phyloP scores from a whole-genome alignment of 73 alveolate species.

The Uronychia binucleata region DNA sequence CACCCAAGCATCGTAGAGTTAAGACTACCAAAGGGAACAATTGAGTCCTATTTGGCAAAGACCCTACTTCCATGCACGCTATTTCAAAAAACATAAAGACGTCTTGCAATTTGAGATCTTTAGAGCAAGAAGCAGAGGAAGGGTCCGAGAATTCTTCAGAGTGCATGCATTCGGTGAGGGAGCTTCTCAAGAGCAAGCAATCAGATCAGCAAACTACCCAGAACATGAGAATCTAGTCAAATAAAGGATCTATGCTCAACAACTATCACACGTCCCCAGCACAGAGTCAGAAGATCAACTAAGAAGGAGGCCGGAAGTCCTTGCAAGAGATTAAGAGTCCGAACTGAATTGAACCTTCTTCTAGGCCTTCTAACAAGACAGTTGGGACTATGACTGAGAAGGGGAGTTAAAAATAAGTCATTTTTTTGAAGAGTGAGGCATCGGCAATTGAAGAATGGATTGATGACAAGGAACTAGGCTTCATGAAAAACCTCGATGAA shows the following conservation, averaged over 20 bases:
- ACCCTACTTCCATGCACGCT: no score
- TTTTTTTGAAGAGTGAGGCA: not conserved
- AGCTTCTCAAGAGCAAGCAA: not conserved
- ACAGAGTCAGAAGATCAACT: not conserved
- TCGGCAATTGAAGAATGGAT: not conserved
- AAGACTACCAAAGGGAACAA: no score
- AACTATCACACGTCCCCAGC: not conserved
- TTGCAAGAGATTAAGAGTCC: no score
- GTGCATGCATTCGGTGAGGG: not conserved
- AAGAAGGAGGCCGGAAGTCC: no score
- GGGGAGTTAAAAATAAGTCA: not conserved
- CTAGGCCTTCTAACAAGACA: not conserved
- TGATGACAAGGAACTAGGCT: not conserved
- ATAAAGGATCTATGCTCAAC: no score
- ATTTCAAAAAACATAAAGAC: not conserved
- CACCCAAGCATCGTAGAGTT: no score
- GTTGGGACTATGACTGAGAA: not conserved
- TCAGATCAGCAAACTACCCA: no score
- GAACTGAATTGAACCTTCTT: no score
- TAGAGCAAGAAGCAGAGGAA: not conserved
- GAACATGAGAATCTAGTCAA: no score
- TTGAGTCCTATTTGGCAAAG: no score
- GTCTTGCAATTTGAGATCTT: no score
- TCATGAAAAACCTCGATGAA: not conserved
- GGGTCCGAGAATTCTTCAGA: not conserved